Conservation (phyloP, 305 asterid genomes). For the Andrographis paniculata region DNA sequence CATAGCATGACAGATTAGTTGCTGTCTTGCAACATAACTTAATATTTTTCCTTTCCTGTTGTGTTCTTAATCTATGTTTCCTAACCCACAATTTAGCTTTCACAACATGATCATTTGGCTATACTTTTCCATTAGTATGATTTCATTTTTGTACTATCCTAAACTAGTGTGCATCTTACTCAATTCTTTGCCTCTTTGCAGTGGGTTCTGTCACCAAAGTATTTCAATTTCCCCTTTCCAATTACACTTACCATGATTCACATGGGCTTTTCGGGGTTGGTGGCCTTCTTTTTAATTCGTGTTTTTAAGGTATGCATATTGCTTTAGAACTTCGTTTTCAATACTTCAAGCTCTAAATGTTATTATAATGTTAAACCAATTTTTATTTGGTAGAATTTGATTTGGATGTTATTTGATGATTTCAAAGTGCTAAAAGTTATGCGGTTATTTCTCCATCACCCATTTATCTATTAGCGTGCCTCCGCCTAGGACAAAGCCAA, state of each 20-base stretch:
- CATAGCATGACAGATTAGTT: too few species aligned
- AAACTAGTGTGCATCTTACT: conserved; percentile 10
- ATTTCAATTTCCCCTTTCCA: conserved; percentile 93
- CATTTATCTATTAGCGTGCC: too few species aligned
- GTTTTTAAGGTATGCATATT: conserved; percentile 70
- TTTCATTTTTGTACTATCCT: too few species aligned
- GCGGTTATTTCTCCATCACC: neutral
- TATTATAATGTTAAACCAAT: conserved; percentile 8
- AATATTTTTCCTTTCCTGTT: too few species aligned
- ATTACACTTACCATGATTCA: conserved; percentile 98
- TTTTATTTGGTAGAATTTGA: conserved; percentile 12
- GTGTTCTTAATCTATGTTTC: too few species aligned
- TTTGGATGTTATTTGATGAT: too few species aligned
- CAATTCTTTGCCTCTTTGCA: conserved; percentile 30
- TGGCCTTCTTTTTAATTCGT: conserved; percentile 83
- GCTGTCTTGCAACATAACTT: too few species aligned
- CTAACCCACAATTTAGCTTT: too few species aligned
- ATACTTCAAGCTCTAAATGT: conserved; percentile 5
- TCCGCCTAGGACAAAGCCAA: too few species aligned
- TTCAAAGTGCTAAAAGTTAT: too few species aligned
- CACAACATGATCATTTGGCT: too few species aligned
- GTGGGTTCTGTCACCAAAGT: conserved; percentile 99
- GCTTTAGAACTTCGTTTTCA: conserved; percentile 14
- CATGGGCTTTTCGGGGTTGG: conserved; percentile 95
- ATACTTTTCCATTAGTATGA: too few species aligned